Percentiles rank a stretch among this genome's conserved stretches.
Conservation (phyloP, 352 stramenopile species). For the Globisporangium cederbergense region DNA sequence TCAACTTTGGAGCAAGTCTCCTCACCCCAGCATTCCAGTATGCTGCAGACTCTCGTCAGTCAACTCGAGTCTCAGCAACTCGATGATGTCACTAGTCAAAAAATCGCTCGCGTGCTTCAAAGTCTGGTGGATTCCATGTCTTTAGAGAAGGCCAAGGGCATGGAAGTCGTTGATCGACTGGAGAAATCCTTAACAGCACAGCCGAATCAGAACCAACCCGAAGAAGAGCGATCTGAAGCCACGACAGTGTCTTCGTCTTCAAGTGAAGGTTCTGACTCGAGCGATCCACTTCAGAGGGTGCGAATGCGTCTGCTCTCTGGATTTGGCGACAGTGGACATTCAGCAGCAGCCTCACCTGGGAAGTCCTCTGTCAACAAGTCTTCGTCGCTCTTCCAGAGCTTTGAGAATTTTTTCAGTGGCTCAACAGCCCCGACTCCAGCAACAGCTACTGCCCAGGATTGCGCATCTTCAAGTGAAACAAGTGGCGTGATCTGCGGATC, state of each 20-base stretch:
- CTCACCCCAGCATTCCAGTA: not conserved
- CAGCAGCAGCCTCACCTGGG: conserved; percentile 4
- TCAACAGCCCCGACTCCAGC: conserved; percentile 2
- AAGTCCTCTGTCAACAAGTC: conserved; percentile 10
- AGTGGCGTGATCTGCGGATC: not conserved
- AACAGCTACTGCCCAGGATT: not conserved
- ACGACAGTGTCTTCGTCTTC: not conserved
- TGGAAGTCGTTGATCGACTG: conserved; percentile 23
- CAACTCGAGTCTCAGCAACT: conserved; percentile 15
- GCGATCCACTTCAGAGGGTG: conserved; percentile 2
- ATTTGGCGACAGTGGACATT: not conserved
- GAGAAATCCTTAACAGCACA: conserved; percentile 21
- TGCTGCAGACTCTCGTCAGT: conserved; percentile 26
- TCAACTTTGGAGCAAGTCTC: not conserved
- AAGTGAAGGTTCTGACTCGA: not conserved
- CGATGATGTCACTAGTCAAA: conserved; percentile 22
- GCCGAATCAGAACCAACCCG: not conserved
- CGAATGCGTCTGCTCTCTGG: conserved; percentile 10
- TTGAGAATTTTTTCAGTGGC: conserved; percentile 21
- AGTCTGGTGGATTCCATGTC: conserved; percentile 25
- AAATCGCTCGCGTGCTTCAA: conserved; percentile 25
- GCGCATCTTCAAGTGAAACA: not conserved
- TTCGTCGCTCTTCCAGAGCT: conserved; percentile 14
- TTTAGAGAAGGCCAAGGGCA: conserved; percentile 11
- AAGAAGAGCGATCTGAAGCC: conserved; percentile 2